Percentiles rank a stretch among this genome's conserved stretches.
These are phyloP conservation scores for Coprinellus micaceus DNA, from an alignment of 768 basidiomycete genomes.

Conservation along the genomic window DNA sequence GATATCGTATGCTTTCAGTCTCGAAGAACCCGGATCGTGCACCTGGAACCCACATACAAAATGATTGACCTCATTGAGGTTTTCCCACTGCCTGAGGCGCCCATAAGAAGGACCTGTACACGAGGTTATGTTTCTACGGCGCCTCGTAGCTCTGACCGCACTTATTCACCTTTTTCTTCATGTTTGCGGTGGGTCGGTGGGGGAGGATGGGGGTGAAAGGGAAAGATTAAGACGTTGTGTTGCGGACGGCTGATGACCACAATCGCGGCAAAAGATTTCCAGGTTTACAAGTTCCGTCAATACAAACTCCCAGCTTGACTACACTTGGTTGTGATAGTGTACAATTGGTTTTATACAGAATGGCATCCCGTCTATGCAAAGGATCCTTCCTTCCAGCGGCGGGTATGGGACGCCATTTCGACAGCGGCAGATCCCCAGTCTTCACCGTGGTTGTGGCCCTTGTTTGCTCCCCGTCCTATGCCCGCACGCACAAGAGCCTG, in stretches of 20 bases:
- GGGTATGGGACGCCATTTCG: slow-evolving; percentile 75
- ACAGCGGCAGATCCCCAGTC: slow-evolving; percentile 98
- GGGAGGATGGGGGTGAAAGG: slow-evolving; percentile 16
- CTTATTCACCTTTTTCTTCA: slow-evolving; percentile 61
- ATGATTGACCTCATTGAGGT: slow-evolving; percentile 99
- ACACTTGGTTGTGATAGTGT: slow-evolving; percentile 7
- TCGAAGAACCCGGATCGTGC: neutral
- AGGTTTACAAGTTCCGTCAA: neutral
- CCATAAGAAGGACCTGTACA: slow-evolving; percentile 91
- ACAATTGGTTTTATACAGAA: neutral
- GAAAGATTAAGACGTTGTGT: slow-evolving; percentile 13
- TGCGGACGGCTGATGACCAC: neutral
- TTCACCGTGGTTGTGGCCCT: slow-evolving; percentile 96
- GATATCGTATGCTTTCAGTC: slow-evolving; percentile 12
- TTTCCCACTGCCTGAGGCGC: slow-evolving; percentile 90
- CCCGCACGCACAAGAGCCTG: slow-evolving; percentile 96
- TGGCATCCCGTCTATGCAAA: slow-evolving; percentile 35
- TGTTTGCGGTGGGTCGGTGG: slow-evolving; percentile 22
- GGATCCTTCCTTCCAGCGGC: slow-evolving; percentile 67
- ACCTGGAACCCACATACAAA: slow-evolving; percentile 62
- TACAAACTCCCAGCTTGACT: neutral
- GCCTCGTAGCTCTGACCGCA: neutral
- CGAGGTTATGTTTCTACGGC: slow-evolving; percentile 17
- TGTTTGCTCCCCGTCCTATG: slow-evolving; percentile 59
- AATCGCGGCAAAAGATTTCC: neutral